Percentiles rank a stretch among this genome's conserved stretches.
These are phyloP conservation scores for Acanthamoeba polyphaga DNA, from an alignment of 208 protist genomes.

Conservation along the genomic window DNA sequence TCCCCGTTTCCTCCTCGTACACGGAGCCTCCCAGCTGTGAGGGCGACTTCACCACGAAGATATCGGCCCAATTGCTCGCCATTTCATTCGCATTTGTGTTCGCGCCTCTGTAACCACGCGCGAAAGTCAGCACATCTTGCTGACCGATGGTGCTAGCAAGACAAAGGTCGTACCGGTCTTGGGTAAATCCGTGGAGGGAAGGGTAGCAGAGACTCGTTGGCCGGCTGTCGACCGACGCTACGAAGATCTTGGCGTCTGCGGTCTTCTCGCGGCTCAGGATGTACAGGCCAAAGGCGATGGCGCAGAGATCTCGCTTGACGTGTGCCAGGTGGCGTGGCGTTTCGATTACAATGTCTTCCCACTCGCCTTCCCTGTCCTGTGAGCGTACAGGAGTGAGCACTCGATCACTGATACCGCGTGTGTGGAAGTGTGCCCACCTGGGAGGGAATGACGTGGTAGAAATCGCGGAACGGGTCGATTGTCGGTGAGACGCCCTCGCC, in stretches of 20 bases:
- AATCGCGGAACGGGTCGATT: constrained; percentile 11
- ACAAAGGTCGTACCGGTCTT: background rate
- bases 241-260: background rate
- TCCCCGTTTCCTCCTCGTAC: background rate
- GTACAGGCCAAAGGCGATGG: constrained; percentile 27
- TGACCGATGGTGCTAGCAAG: too few relatives aligned
- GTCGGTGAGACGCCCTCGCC: constrained; percentile 8
- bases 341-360: constrained; percentile 26
- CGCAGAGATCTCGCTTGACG: background rate
- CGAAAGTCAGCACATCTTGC: background rate
- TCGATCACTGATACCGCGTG: background rate
- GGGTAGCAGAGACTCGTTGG: background rate
- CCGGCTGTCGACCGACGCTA: background rate
- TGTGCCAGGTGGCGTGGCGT: background rate
- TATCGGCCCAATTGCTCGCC: background rate
- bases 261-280: background rate
- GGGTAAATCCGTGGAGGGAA: background rate
- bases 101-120: background rate
- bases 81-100: background rate
- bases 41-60: background rate
- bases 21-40: background rate
- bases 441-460: constrained; percentile 47
- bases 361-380: constrained; percentile 43
- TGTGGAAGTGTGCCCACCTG: background rate
- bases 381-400: background rate